A percentile compares a stretch with the other conserved stretches of the same genome.
Conservation (phyloP, 352 stramenopile genomes). For the Globisporangium irregulare region DNA sequence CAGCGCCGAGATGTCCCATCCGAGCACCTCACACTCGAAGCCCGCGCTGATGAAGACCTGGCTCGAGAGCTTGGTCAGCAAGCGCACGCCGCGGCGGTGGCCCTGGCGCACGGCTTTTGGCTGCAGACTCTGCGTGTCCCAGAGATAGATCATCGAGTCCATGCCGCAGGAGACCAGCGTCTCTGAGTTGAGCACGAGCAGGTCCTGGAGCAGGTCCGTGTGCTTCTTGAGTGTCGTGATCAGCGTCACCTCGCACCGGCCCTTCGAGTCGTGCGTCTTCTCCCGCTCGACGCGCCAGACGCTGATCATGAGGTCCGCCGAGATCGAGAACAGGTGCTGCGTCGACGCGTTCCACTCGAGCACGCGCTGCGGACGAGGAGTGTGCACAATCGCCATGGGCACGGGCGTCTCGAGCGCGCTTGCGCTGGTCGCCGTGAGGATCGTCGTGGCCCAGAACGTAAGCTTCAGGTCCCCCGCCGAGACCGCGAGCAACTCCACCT, state of each 20-base stretch:
- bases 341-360: slow-evolving; percentile 62
- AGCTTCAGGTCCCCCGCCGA: slow-evolving; percentile 75
- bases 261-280: slow-evolving; percentile 32
- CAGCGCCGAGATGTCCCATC: slow-evolving; percentile 67
- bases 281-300: slow-evolving; percentile 54
- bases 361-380: slow-evolving; percentile 60
- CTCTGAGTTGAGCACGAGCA: slow-evolving; percentile 70
- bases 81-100: slow-evolving; percentile 58
- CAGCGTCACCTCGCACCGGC: slow-evolving; percentile 50
- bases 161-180: slow-evolving; percentile 72
- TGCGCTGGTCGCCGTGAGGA: slow-evolving; percentile 58
- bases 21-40: slow-evolving; percentile 74
- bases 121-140: slow-evolving; percentile 55
- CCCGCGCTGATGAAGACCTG: slow-evolving; percentile 72
- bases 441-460: slow-evolving; percentile 65
- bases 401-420: slow-evolving; percentile 59
- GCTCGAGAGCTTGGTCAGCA: slow-evolving; percentile 58
- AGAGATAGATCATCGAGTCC: slow-evolving; percentile 73
- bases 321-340: slow-evolving; percentile 68
- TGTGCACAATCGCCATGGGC: slow-evolving; percentile 67
- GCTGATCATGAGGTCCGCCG: slow-evolving; percentile 61
- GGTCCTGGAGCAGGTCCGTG: slow-evolving; percentile 66
- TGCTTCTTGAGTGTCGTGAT: slow-evolving; percentile 62
- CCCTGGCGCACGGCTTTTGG: slow-evolving; percentile 45
- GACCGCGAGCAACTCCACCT: slow-evolving; percentile 59